Conservation (phyloP, 441 rosid genomes). For the Pelargonium australe region DNA sequence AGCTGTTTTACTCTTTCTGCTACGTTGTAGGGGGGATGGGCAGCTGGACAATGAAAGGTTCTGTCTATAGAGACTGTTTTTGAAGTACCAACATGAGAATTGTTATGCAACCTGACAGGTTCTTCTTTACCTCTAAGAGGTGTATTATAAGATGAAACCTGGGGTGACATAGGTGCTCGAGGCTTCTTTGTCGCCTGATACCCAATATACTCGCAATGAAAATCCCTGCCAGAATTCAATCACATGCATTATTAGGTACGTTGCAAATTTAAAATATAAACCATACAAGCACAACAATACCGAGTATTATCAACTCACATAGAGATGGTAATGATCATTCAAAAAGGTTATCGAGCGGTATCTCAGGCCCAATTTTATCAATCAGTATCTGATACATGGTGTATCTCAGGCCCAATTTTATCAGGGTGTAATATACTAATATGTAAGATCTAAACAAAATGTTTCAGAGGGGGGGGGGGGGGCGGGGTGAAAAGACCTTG, state of each 20-base stretch:
- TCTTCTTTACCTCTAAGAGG: slow-evolving; percentile 20
- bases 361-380: too few relatives aligned
- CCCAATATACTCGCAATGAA: slow-evolving; percentile 76
- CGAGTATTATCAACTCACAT: too few relatives aligned
- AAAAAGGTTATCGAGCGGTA: too few relatives aligned
- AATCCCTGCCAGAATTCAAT: slow-evolving; percentile 50
- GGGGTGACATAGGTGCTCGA: slow-evolving; percentile 28
- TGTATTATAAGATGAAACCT: slow-evolving; percentile 6
- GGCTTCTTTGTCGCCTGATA: slow-evolving; percentile 51
- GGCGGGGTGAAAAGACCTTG: too few relatives aligned
- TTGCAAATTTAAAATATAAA: not conserved
- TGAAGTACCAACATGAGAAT: slow-evolving; percentile 21
- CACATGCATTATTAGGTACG: slow-evolving; percentile 14
- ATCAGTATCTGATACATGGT: too few relatives aligned
- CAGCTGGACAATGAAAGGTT: slow-evolving; percentile 14
- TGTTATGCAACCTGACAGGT: slow-evolving; percentile 28
- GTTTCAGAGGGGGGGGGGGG: too few relatives aligned
- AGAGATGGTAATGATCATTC: too few relatives aligned
- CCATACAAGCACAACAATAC: not conserved
- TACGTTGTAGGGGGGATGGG: too few relatives aligned
- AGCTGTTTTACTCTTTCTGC: not conserved
- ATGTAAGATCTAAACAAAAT: too few relatives aligned
- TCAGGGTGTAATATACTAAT: too few relatives aligned
- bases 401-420: too few relatives aligned
- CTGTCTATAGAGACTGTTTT: slow-evolving; percentile 35